Base-by-base conservation (phyloP, 352 stramenopile genomes). In the Elongisporangium undulatum region DNA sequence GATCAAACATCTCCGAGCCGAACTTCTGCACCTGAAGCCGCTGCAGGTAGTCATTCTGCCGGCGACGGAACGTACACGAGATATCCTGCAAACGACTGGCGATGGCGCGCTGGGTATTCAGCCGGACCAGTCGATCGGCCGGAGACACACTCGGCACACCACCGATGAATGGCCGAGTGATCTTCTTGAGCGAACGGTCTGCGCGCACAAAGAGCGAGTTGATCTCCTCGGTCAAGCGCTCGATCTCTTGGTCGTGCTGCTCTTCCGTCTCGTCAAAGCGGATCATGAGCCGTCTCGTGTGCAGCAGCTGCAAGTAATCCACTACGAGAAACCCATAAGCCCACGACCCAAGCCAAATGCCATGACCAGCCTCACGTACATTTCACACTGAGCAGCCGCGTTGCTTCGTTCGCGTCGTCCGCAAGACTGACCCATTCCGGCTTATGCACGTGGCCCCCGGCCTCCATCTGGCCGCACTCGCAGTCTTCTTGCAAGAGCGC, bases 271-370 rank as follows among this genome's bases (percentile, higher is more conserved):
- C 69, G 51, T 92, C 77, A 49, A 94, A 94, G 16, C 85, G 79
- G 56, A 94, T 89, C 85, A 94, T 92, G 8, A 94, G 72, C 10
- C 85, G 67, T 49, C 82, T 59, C 48, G 81, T 91, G 63, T 94
- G 85, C 21, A 94, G 58, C 50, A 91, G 66, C 61, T 92, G 80
- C 29, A 94, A 71, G 51, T 92, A 94, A 22, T 92, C 82, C 57
- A 94, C 85, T 94, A 34, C 10, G 54, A 19, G 21, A 8, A 20
- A 49, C 15, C 10, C 51, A 16, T 13, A 49, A 53, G 5, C 10
- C 6, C 53, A 55, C 41, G 10, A 52, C 13, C 21, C 39, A 58
- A 26, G 58, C 4, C 20, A 52, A 55, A 48, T 5, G 13, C 23
- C 15, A 17, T 15, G 2, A 5, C 15, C 20, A 51, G 15, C 29